A percentile compares a stretch with the other conserved stretches of the same genome.
Conservation (phyloP, 768 basidiomycete genomes). For the Mycena epipterygia region DNA sequence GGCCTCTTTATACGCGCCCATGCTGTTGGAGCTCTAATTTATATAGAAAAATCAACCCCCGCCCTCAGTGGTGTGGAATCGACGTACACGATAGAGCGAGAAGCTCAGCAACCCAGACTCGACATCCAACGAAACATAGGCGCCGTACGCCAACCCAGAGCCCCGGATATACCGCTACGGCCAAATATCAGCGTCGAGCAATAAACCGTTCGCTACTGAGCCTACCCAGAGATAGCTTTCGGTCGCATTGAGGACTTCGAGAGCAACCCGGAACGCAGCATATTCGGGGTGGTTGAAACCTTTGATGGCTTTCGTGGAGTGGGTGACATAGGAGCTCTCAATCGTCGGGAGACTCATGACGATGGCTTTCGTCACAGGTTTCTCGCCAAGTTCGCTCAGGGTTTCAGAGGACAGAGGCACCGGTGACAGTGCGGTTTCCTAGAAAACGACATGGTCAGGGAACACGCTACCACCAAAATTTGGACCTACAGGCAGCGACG, state of each 20-base stretch:
- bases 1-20: conserved; percentile 86
- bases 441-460: conserved; percentile 19
- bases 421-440: conserved; percentile 72
- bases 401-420: conserved; percentile 77
- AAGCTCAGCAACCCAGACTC: conserved; percentile 86
- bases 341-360: conserved; percentile 93
- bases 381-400: conserved; percentile 80
- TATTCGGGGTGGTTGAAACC: conserved; percentile 88
- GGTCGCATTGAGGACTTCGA: conserved; percentile 90
- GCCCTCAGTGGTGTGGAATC: neutral
- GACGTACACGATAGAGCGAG: conserved; percentile 80
- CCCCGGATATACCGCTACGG: conserved; percentile 90
- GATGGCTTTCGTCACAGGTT: conserved; percentile 81
- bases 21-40: conserved; percentile 85
- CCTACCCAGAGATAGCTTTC: conserved; percentile 95
- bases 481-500: conserved; percentile 67
- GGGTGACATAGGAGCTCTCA: conserved; percentile 89
- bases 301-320: conserved; percentile 82
- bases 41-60: conserved; percentile 18
- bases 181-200: neutral
- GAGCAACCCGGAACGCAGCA: conserved; percentile 87
- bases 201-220: neutral
- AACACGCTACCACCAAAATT: neutral
- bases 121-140: conserved; percentile 77
- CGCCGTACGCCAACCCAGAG: conserved; percentile 95